Conservation (phyloP, 1,284 basidiomycete genomes). For the Volvariella surrecta region DNA sequence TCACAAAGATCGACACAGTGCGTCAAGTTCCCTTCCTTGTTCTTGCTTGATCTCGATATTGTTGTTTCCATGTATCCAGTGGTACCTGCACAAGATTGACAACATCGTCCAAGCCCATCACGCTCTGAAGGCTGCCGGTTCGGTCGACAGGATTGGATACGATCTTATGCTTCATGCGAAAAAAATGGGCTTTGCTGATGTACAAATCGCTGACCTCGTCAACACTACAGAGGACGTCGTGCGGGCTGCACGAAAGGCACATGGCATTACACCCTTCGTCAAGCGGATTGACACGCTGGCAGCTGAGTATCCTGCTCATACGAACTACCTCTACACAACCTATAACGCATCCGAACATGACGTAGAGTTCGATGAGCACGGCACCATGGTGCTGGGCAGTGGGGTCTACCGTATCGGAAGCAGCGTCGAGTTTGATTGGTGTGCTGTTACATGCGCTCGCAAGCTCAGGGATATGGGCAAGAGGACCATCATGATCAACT, state of each 20-base stretch:
- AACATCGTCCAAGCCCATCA: constrained; percentile 89
- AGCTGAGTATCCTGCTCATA: constrained; percentile 97
- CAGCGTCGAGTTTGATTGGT: constrained; percentile 99
- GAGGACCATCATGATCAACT: constrained; percentile 99
- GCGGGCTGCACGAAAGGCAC: constrained; percentile 79
- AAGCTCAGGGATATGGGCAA: constrained; percentile 88
- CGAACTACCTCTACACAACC: constrained; percentile 99
- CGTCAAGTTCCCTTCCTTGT: background rate
- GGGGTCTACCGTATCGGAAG: constrained; percentile 98
- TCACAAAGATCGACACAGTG: constrained; percentile 97
- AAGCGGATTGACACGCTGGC: constrained; percentile 99
- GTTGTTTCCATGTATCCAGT: constrained; percentile 37
- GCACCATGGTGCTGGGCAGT: constrained; percentile 98
- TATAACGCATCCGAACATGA: constrained; percentile 98
- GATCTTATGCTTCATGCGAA: constrained; percentile 82
- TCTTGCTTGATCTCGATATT: constrained; percentile 3
- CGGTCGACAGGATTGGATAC: constrained; percentile 53
- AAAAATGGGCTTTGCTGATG: constrained; percentile 90
- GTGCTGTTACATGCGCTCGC: constrained; percentile 95
- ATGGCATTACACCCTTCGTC: constrained; percentile 92
- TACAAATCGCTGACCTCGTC: constrained; percentile 81
- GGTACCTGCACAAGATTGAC: constrained; percentile 99
- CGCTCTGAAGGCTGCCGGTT: constrained; percentile 60
- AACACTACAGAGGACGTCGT: constrained; percentile 68
- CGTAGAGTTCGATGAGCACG: constrained; percentile 92